phyloP scores from a whole-genome alignment of 495 filamentous ascomycete species.

The Elasticomyces elasticus region DNA sequence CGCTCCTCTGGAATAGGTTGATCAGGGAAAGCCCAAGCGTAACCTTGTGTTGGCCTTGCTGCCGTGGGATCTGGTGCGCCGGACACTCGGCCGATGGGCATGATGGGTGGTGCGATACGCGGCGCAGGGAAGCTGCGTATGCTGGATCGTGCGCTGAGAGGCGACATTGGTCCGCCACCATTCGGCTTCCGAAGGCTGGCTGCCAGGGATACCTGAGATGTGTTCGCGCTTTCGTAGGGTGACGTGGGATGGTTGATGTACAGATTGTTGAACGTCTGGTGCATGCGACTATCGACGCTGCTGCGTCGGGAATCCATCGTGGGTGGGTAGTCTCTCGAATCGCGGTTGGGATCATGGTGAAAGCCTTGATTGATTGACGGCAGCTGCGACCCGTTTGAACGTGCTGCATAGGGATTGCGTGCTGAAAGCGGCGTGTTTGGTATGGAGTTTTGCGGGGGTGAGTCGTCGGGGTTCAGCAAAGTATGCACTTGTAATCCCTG shows the following conservation, averaged over 20 bases:
- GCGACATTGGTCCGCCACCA: conserved; percentile 29
- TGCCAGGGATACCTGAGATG: conserved; percentile 33
- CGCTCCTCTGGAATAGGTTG: conserved; percentile 27
- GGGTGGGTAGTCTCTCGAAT: conserved; percentile 23
- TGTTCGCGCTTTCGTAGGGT: conserved; percentile 35
- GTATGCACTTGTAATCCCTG: conserved; percentile 33
- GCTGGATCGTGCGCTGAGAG: conserved; percentile 22
- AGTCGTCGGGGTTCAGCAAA: conserved; percentile 34
- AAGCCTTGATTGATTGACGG: conserved; percentile 31
- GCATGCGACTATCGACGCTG: conserved; percentile 37
- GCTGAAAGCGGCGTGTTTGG: conserved; percentile 33
- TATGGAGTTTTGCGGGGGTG: conserved; percentile 28
- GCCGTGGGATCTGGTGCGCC: conserved; percentile 36
- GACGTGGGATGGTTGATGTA: conserved; percentile 29
- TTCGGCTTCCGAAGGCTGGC: conserved; percentile 34
- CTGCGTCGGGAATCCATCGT: conserved; percentile 34
- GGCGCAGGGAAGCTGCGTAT: conserved; percentile 20
- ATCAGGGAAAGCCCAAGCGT: conserved; percentile 37
- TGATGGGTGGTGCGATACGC: conserved; percentile 33
- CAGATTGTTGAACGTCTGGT: conserved; percentile 29
- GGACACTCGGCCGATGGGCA: conserved; percentile 24
- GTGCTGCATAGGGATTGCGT: conserved; percentile 21
- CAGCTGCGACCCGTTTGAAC: neutral
- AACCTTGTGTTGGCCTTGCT: conserved; percentile 34
- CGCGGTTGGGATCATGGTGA: conserved; percentile 25